A percentile compares a stretch with the other conserved stretches of the same genome.
Evolutionary conservation across 169 alveolate genomes (phyloP).

Genomic region (Plasmodium cynomolgi): DNA sequence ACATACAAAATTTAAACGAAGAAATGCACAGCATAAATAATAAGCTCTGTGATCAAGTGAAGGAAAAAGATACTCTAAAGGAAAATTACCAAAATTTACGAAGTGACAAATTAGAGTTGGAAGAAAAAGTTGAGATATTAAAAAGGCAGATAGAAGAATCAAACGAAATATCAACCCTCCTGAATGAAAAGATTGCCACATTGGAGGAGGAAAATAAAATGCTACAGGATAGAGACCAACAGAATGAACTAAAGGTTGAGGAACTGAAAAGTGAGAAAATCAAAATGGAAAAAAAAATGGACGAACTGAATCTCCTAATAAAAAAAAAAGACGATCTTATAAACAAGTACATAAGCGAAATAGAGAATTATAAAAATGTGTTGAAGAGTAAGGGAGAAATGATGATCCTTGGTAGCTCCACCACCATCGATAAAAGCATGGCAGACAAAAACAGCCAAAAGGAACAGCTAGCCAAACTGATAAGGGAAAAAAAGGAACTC

Average conservation of each 20-base stretch:
- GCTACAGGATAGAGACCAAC: slow-evolving; percentile 20
- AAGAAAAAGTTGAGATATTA: slow-evolving; percentile 20
- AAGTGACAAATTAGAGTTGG: slow-evolving; percentile 2
- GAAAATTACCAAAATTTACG: slow-evolving; percentile 12
- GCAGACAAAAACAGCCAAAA: slow-evolving; percentile 41
- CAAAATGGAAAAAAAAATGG: slow-evolving; percentile 41
- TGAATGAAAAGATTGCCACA: slow-evolving; percentile 26
- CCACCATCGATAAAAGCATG: slow-evolving; percentile 24
- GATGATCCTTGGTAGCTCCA: slow-evolving; percentile 17
- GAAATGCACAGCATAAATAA: slow-evolving; percentile 19
- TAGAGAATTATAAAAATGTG: slow-evolving; percentile 61
- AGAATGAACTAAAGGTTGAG: not conserved
- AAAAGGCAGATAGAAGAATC: slow-evolving; percentile 12
- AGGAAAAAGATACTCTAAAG: slow-evolving; percentile 18
- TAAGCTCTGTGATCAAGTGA: not conserved
- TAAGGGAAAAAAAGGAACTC: slow-evolving; percentile 56
- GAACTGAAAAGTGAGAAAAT: slow-evolving; percentile 18
- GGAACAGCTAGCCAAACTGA: slow-evolving; percentile 43
- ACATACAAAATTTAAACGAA: slow-evolving; percentile 20
- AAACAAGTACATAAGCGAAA: slow-evolving; percentile 35
- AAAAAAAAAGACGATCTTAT: slow-evolving; percentile 50
- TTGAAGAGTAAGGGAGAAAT: slow-evolving; percentile 55
- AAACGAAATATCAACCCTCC: slow-evolving; percentile 17
- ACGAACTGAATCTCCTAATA: slow-evolving; percentile 23
- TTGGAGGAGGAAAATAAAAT: slow-evolving; percentile 52